Conservation (phyloP, 148 eudicot genomes). For the Camellia sinensis region DNA sequence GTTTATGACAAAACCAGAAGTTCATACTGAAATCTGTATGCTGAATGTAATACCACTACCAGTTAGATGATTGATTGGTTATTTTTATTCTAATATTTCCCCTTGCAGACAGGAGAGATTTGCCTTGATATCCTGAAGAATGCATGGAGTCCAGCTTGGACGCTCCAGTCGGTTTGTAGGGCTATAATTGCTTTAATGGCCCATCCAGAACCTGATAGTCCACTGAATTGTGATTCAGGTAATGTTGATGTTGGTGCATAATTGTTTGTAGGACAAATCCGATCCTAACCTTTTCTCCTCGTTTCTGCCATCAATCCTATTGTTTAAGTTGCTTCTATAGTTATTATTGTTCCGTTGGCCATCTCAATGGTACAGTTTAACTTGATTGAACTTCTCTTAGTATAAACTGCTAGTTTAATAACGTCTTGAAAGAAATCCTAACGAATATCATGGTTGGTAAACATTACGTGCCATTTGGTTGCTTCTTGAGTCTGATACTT, state of each 20-base stretch:
- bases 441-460: neutral
- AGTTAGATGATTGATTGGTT: neutral
- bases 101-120: slow-evolving; percentile 88
- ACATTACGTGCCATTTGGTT: neutral
- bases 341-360: neutral
- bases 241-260: neutral
- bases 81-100: slow-evolving; percentile 3
- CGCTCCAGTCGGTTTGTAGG: slow-evolving; percentile 91
- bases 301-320: neutral
- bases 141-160: slow-evolving; percentile 99
- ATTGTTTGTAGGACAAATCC: neutral
- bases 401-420: neutral
- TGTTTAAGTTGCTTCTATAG: neutral
- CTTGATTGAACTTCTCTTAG: neutral
- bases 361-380: neutral
- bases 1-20: neutral
- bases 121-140: slow-evolving; percentile 97
- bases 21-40: neutral
- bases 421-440: neutral
- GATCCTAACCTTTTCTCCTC: neutral
- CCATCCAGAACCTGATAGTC: slow-evolving; percentile 84
- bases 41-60: neutral
- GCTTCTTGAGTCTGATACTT: neutral
- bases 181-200: slow-evolving; percentile 98
- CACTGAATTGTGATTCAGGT: slow-evolving; percentile 57